phyloP scores from a whole-genome alignment of 2,329 filamentous ascomycete genomes.

The Pseudopithomyces chartarum region DNA sequence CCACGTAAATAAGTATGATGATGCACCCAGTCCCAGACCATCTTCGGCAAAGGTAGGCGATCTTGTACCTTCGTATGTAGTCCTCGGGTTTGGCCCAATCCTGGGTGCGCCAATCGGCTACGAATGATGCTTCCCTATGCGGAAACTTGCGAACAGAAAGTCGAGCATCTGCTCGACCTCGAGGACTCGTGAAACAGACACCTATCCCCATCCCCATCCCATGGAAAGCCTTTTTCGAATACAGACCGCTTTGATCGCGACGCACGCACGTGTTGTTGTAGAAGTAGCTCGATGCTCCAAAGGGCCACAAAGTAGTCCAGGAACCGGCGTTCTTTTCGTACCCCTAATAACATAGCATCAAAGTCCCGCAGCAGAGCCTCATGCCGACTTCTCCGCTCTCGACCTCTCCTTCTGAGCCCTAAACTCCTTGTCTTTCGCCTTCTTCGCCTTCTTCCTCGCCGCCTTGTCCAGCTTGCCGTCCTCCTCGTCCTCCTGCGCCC shows the following conservation, averaged over 20 bases:
- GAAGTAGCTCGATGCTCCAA: background rate
- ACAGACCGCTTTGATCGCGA: background rate
- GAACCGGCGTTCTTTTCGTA: too few relatives aligned
- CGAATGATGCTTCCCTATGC: slow-evolving; percentile 1
- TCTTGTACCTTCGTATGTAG: background rate
- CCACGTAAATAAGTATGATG: background rate
- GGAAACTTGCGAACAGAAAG: background rate
- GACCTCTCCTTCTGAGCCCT: slow-evolving; percentile 43
- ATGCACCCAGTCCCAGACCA: background rate
- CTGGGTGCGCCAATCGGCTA: slow-evolving; percentile 3
- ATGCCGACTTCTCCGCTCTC: slow-evolving; percentile 27
- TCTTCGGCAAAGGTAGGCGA: background rate
- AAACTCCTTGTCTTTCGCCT: slow-evolving; percentile 55
- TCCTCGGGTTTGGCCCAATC: background rate
- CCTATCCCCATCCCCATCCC: too few relatives aligned
- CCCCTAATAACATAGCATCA: too few relatives aligned
- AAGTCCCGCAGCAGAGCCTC: background rate
- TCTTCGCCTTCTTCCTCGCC: slow-evolving; percentile 61
- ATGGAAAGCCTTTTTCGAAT: background rate
- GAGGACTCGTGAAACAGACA: background rate
- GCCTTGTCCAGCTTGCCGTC: slow-evolving; percentile 52
- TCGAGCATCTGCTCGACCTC: background rate
- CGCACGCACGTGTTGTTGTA: background rate
- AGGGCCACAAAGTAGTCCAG: background rate
- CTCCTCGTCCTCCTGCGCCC: slow-evolving; percentile 28